Base-by-base conservation (phyloP, 805 yeast species). In the Ascoidea rubescens region DNA sequence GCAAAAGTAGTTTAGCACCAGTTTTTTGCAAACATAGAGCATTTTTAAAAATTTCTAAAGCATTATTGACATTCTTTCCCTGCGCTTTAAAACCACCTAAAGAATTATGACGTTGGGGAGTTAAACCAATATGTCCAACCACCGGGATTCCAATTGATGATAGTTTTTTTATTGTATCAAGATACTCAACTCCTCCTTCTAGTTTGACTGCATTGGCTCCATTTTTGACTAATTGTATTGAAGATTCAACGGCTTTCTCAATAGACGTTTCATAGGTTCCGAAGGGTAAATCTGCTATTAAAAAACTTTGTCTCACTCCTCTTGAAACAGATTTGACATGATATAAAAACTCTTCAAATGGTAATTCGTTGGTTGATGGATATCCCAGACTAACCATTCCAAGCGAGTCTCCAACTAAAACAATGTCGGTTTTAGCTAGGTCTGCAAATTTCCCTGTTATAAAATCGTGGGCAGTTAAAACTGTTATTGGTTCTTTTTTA, bases 311-410 rank as follows among this genome's bases (percentile, higher is more conserved):
- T 2, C 73, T 64, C 42, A 79, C 75, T 0, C 93, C 96, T 33
- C 97, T 70, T 12, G 79, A 64, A 1, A 89, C 95, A 0, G 97
- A 84, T 51, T 75, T 72, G 45, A 84, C 81, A 58, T 87, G 87
- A 62, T 80, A 84, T 33, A 84, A 64, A 68, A 88, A 87, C 64
- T 93, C 91, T 8, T 87, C 90, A 50, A 88, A 76, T 2, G 82
- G 74, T 31, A 93, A 67, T 59, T 85, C 85, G 54, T 83, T 80
- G 0, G 98, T 84, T 46, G 84, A 80, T 2, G 72, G 72, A 61
- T 84, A 82, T 0, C 99, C 99, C 56, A 87, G 72, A 0, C 95
- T 75, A 0, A 87, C 90, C 96, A 89, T 91, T 0, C 96, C 88
- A 31, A 93, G 68, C 0, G 97, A 90, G 65, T 91, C 99, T 3